phyloP scores from a whole-genome alignment of 1,139 yeast species.

The Eremothecium coryli region DNA sequence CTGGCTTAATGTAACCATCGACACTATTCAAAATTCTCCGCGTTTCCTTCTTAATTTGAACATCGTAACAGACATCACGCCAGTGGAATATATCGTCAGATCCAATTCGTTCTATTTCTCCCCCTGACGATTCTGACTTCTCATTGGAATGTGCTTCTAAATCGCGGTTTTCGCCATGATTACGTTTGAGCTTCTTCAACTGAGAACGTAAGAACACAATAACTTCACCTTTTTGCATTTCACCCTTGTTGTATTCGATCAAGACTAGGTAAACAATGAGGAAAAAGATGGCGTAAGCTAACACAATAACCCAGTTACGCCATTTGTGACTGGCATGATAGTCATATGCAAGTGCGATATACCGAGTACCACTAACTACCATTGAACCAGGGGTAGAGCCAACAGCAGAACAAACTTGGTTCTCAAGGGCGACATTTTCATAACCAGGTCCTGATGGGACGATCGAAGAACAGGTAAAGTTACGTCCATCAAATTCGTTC shows the following conservation, averaged over 20 bases:
- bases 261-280: slow-evolving; percentile 43
- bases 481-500: slow-evolving; percentile 45
- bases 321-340: slow-evolving; percentile 50
- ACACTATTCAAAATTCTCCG: slow-evolving; percentile 49
- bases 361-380: slow-evolving; percentile 35
- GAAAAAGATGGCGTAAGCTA: slow-evolving; percentile 50
- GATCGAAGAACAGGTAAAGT: slow-evolving; percentile 34
- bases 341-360: slow-evolving; percentile 30
- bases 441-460: slow-evolving; percentile 33
- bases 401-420: slow-evolving; percentile 38
- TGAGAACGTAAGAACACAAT: slow-evolving; percentile 46
- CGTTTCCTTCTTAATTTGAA: slow-evolving; percentile 42
- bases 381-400: slow-evolving; percentile 33
- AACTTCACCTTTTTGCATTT: slow-evolving; percentile 66
- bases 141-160: slow-evolving; percentile 12
- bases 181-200: slow-evolving; percentile 28
- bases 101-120: slow-evolving; percentile 8
- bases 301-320: slow-evolving; percentile 62
- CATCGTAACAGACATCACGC: slow-evolving; percentile 44
- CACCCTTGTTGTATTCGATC: slow-evolving; percentile 53
- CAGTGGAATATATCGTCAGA: slow-evolving; percentile 39
- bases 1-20: slow-evolving; percentile 65
- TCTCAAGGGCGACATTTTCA: slow-evolving; percentile 29
- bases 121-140: slow-evolving; percentile 10
- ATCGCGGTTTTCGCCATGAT: slow-evolving; percentile 14